A percentile compares a stretch with the other conserved stretches of the same genome.
These are phyloP conservation scores for Tylopilus subfusipes DNA, from an alignment of 768 basidiomycete species.

Conservation along the genomic window DNA sequence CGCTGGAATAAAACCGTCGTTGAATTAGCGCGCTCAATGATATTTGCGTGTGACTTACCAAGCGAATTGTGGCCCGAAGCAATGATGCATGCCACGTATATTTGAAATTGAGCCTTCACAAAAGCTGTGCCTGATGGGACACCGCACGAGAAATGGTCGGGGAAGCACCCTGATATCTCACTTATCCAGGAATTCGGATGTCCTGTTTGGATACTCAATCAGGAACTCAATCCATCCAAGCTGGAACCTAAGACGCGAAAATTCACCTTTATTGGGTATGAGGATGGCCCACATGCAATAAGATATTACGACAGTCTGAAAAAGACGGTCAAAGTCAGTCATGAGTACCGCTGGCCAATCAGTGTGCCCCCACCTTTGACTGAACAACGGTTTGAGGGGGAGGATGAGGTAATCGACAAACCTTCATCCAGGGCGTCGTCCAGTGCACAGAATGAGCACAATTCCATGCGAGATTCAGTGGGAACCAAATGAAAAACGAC, in stretches of 20 bases:
- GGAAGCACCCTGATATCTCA: not conserved
- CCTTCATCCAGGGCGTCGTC: too few species aligned
- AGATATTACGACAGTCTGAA: not conserved
- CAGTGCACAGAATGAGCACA: too few species aligned
- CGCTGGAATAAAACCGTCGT: conserved; percentile 33
- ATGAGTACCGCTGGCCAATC: not conserved
- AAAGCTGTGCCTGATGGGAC: not conserved
- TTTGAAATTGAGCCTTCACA: not conserved
- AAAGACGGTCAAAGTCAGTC: conserved; percentile 20
- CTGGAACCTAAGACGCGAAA: not conserved
- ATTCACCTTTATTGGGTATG: not conserved
- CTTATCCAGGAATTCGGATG: not conserved
- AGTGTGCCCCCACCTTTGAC: too few species aligned
- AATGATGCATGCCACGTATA: not conserved
- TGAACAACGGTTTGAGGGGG: not conserved
- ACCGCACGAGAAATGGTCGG: not conserved
- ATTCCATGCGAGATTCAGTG: too few species aligned
- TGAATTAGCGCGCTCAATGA: conserved; percentile 16
- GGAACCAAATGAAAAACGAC: not conserved
- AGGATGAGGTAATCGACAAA: not conserved
- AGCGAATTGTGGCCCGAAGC: not conserved
- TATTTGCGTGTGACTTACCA: not conserved
- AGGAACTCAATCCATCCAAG: not conserved
- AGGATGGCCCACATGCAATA: not conserved
- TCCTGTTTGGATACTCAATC: not conserved